A percentile compares a stretch with the other conserved stretches of the same genome.
phyloP scores from a whole-genome alignment of 208 protist species.

The Wallacemonas sp. region DNA sequence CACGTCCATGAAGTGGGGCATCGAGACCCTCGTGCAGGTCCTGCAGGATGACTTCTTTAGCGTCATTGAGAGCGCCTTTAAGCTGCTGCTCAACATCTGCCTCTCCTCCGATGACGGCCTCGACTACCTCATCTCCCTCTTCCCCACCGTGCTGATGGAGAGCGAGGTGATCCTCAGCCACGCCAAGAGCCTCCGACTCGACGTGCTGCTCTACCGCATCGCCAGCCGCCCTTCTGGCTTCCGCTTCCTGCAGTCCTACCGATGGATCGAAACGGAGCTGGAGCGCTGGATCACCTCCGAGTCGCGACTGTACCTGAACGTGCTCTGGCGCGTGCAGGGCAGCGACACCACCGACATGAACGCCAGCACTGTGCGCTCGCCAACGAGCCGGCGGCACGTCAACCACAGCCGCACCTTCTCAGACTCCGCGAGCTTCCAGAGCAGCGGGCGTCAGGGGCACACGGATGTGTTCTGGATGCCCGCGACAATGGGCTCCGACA shows the following conservation, averaged over 20 bases:
- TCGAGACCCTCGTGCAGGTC: constrained; percentile 79
- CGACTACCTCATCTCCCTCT: constrained; percentile 85
- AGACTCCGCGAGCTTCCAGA: constrained; percentile 29
- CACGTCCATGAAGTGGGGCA: constrained; percentile 88
- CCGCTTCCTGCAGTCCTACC: constrained; percentile 84
- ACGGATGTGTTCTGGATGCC: constrained; percentile 36
- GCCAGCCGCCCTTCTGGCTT: constrained; percentile 72
- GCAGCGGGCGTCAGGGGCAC: constrained; percentile 12
- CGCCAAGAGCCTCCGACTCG: constrained; percentile 60
- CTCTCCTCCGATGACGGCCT: constrained; percentile 83
- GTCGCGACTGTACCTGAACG: constrained; percentile 51
- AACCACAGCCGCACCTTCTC: constrained; percentile 51
- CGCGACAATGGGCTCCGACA: constrained; percentile 30
- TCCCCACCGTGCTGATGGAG: constrained; percentile 84
- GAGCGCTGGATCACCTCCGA: constrained; percentile 74
- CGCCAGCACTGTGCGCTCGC: background rate
- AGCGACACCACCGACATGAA: constrained; percentile 20
- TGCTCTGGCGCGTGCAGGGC: constrained; percentile 60
- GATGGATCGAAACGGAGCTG: constrained; percentile 86
- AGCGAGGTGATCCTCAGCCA: constrained; percentile 72
- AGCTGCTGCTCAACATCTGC: constrained; percentile 84
- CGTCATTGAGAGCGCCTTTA: constrained; percentile 83
- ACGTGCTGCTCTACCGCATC: constrained; percentile 82
- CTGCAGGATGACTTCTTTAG: constrained; percentile 76
- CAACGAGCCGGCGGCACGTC: constrained; percentile 15